These are phyloP conservation scores for Sporisorium scitamineum DNA, from an alignment of 1,284 basidiomycete genomes.

Conservation along the genomic window DNA sequence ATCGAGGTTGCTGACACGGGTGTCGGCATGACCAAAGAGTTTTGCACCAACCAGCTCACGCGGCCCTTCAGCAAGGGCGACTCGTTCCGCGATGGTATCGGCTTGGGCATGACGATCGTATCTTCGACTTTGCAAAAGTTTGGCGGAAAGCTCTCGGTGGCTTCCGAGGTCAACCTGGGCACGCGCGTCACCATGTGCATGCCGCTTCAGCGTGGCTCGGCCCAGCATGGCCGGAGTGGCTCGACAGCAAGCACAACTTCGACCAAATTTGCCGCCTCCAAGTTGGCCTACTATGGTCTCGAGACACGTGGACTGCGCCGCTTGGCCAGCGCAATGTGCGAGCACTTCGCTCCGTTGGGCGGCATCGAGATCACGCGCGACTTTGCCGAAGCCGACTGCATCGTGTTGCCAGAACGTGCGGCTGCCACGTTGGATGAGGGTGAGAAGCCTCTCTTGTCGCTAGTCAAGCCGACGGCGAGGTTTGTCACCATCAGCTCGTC, in stretches of 20 bases:
- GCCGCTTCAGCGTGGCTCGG: constrained; percentile 20
- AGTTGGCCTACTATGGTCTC: constrained; percentile 33
- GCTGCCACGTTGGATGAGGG: constrained; percentile 17
- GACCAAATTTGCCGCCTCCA: constrained; percentile 23
- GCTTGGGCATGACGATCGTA: constrained; percentile 58
- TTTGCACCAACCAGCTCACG: constrained; percentile 42
- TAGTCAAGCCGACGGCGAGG: constrained; percentile 28
- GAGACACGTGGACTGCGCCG: constrained; percentile 42
- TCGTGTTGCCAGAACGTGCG: constrained; percentile 29
- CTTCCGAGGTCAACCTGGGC: constrained; percentile 47
- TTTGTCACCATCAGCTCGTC: constrained; percentile 33
- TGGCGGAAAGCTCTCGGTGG: constrained; percentile 49
- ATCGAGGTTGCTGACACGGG: constrained; percentile 48
- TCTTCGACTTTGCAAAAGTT: constrained; percentile 48
- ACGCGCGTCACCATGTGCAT: constrained; percentile 52
- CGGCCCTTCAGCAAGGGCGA: constrained; percentile 56
- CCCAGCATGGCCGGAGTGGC: constrained; percentile 13
- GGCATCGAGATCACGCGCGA: constrained; percentile 33
- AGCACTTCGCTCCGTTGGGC: constrained; percentile 30
- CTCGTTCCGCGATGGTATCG: constrained; percentile 54
- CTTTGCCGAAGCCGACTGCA: constrained; percentile 40
- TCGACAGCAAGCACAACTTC: background rate
- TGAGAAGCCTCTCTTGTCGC: constrained; percentile 12
- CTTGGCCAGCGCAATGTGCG: constrained; percentile 32
- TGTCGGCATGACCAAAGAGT: constrained; percentile 51